Evolutionary conservation across 495 filamentous ascomycete species (phyloP), one percentile per base, ranked within the genome.

Genomic region (Xylaria telfairii): DNA sequence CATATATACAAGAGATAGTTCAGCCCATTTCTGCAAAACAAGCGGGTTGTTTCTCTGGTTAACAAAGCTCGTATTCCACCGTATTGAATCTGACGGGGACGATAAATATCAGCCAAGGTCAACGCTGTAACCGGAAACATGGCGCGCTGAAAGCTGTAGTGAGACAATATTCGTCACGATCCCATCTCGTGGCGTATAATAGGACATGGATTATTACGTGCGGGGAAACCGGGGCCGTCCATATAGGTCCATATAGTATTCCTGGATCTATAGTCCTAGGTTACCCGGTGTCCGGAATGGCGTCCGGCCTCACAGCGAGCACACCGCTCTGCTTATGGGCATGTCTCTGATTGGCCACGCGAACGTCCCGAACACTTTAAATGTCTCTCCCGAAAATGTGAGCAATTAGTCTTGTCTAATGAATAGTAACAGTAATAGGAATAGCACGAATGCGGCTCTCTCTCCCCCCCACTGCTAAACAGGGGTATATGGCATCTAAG

Each of bases 361-460:
- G 3, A 17, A 64, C 24, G 24, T 34, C 19, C 19, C 56, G 30
- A 7, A 8, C 17, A 19, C 32, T 21, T 1, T 59, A 3, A 30
- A 28, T 28, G 13, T 28, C 26, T 7, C 24, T 28, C 26, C 5
- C 15, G 1, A 3, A 57, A 21, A 2, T 21, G 4, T 26, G 39
- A 28, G 39, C 60, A 28, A 63, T 63, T n/a, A n/a, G n/a, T n/a
- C n/a, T n/a, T n/a, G n/a, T n/a, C n/a, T 21, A 37, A 15, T 64
- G 41, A 47, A 19, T 3, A 26, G 26, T 1, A 10, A 24, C 26
- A 28, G 26, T 10, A 9, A 37, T 37, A n/a, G n/a, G 34, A 37
- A 37, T 8, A 37, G 8, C 41, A n/a, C n/a, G n/a, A 12, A 19
- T 64, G 59, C 24, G 59, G 59, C 59, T 62, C 59, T 42, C 21